Evolutionary conservation across 2,329 filamentous ascomycete species (phyloP), one percentile per base, ranked within the genome.

Genomic region (Microdochium bolleyi): DNA sequence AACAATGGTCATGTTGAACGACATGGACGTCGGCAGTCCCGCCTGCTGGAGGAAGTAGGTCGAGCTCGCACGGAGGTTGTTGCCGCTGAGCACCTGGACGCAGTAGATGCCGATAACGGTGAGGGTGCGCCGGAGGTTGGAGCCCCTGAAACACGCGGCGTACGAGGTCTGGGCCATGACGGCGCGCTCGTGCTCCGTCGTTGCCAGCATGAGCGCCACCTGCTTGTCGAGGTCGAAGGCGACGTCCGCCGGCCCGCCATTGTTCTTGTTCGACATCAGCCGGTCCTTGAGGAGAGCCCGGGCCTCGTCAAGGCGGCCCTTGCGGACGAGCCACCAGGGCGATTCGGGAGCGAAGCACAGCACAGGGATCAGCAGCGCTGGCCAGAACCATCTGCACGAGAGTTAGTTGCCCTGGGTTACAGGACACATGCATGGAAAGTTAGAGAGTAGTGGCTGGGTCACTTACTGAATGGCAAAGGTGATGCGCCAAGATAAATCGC

Each of bases 191-290:
- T 75, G 62, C 60, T 74, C 70, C 55, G 80, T 75, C 5, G 78
- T 81, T 55, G 80, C 71, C 30, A 73, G 69, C 60, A 82, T 79
- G 73, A 81, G 72, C 14, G 77, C 74, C 11, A 83, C 63, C 0
- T 72, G 73, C 54, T 76, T 69, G 54, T 79, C 73, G 2, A 65
- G 62, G 55, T 77, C 71, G 56, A 76, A 74, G 27, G 57, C 60
- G 21, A 67, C 60, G 52, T 69, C 64, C 54, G 67, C 64, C 30
- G 4, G 34, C 13, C 13, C 16, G 34, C 34, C 34, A n/a, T n/a
- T 38, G 34, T 19, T 46, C 16, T 3, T 46, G 3, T 57, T 60
- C 3, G 67, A 70, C 0, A 72, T 73, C 2, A 78, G 67, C 14
- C 74, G 67, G 16, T 46, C 16, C 24, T 70, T 54, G 0, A 78